These are phyloP conservation scores for Giardia duodenalis DNA, from an alignment of 208 protist genomes.

Conservation along the genomic window DNA sequence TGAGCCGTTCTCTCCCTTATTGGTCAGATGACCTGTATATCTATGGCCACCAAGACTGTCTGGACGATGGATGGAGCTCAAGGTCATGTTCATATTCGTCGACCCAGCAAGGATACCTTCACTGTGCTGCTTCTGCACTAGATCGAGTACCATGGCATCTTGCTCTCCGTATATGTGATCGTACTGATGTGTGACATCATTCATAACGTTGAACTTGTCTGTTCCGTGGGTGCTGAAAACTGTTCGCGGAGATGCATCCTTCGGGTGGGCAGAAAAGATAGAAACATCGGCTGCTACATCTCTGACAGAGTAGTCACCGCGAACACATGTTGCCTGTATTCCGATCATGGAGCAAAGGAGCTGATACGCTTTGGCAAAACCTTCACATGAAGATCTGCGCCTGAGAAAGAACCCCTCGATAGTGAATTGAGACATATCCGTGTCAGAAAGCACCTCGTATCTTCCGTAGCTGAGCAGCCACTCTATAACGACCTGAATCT, in stretches of 20 bases:
- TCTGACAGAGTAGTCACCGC: not conserved
- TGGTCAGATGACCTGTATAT: too few relatives aligned
- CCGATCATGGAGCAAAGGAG: not conserved
- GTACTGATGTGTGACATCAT: not conserved
- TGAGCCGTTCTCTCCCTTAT: not conserved
- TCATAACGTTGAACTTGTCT: not conserved
- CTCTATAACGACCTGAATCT: not conserved
- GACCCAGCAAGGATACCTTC: not conserved
- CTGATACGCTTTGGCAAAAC: not conserved
- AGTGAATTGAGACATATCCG: not conserved
- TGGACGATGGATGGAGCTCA: not conserved
- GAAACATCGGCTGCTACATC: too few relatives aligned
- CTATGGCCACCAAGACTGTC: too few relatives aligned
- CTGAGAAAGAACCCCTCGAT: slow-evolving; percentile 5
- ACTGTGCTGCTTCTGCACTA: not conserved
- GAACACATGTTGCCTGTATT: not conserved
- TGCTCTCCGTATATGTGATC: not conserved
- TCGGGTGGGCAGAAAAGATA: not conserved
- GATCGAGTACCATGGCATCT: not conserved
- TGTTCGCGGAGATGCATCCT: not conserved
- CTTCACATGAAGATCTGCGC: not conserved
- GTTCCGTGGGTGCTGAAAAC: not conserved
- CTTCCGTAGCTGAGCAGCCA: not conserved
- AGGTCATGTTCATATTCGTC: not conserved
- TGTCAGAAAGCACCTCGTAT: not conserved